Conservation (phyloP, 2,329 filamentous ascomycete species). For the Monosporascus ibericus region DNA sequence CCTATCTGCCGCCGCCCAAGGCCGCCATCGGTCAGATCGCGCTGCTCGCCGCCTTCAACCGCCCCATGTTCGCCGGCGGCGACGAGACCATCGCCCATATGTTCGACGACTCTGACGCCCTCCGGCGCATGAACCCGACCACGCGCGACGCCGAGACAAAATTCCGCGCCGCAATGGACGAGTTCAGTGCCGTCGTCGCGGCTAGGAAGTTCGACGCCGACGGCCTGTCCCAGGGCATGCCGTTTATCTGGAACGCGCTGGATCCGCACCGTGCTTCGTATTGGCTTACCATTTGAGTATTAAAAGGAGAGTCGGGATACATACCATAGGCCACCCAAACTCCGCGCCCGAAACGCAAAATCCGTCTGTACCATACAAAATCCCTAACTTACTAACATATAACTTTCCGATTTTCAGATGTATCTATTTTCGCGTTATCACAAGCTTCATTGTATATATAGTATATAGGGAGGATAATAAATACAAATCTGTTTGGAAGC, state of each 20-base stretch:
- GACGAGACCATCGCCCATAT: slow-evolving; percentile 34
- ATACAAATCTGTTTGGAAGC: too few relatives aligned
- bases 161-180: slow-evolving; percentile 31
- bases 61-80: slow-evolving; percentile 29
- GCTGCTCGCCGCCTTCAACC: slow-evolving; percentile 33
- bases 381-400: too few relatives aligned
- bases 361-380: too few relatives aligned
- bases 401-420: too few relatives aligned
- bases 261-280: slow-evolving; percentile 10
- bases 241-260: slow-evolving; percentile 33
- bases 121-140: slow-evolving; percentile 25
- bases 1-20: slow-evolving; percentile 29
- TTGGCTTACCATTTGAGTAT: slow-evolving; percentile 6
- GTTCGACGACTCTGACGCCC: slow-evolving; percentile 31
- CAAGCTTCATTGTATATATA: too few relatives aligned
- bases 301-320: too few relatives aligned
- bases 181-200: slow-evolving; percentile 31
- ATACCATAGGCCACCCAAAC: too few relatives aligned
- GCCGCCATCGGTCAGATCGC: slow-evolving; percentile 29
- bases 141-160: slow-evolving; percentile 25
- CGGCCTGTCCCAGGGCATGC: slow-evolving; percentile 40
- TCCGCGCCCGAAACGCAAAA: too few relatives aligned
- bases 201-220: slow-evolving; percentile 33
- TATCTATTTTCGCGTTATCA: too few relatives aligned
- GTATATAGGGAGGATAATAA: too few relatives aligned